Conservation (phyloP, 2,329 filamentous ascomycete species). For the Allantophomopsis cytisporea region DNA sequence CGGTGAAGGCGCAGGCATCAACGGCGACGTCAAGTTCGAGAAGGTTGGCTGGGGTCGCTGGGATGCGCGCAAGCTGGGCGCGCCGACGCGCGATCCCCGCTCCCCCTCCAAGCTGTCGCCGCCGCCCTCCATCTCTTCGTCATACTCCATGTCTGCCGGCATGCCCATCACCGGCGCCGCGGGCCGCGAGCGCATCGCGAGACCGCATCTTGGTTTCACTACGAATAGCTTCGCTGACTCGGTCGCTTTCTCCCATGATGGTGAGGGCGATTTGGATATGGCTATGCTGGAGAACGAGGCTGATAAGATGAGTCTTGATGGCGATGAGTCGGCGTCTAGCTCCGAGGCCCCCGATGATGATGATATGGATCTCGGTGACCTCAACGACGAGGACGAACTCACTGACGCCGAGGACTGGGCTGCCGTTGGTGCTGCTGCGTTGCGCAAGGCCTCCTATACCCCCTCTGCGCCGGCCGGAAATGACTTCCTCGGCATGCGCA, state of each 20-base stretch:
- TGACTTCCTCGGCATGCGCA: slow-evolving; percentile 23
- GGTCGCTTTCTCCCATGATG: slow-evolving; percentile 62
- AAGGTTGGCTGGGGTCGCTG: slow-evolving; percentile 97
- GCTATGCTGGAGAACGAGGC: slow-evolving; percentile 73
- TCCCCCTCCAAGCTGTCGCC: slow-evolving; percentile 23
- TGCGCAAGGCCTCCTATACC: slow-evolving; percentile 55
- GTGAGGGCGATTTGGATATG: slow-evolving; percentile 41
- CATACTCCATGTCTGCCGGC: slow-evolving; percentile 26
- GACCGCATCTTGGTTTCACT: slow-evolving; percentile 13
- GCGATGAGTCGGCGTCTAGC: slow-evolving; percentile 62
- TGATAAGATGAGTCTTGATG: slow-evolving; percentile 86
- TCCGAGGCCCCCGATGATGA: slow-evolving; percentile 57
- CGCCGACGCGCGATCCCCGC: slow-evolving; percentile 30
- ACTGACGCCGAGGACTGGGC: slow-evolving; percentile 98
- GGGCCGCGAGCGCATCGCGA: slow-evolving; percentile 30
- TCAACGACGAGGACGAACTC: slow-evolving; percentile 65
- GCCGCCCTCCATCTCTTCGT: slow-evolving; percentile 26
- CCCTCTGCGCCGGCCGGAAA: slow-evolving; percentile 37
- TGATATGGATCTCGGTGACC: slow-evolving; percentile 34
- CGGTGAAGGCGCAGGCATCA: slow-evolving; percentile 41
- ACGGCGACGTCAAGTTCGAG: slow-evolving; percentile 71
- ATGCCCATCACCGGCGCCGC: slow-evolving; percentile 41
- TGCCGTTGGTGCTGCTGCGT: slow-evolving; percentile 70
- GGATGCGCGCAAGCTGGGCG: slow-evolving; percentile 68
- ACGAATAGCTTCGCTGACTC: slow-evolving; percentile 57